phyloP scores from a whole-genome alignment of 169 alveolate species.

The Prorocentrum cordatum region DNA sequence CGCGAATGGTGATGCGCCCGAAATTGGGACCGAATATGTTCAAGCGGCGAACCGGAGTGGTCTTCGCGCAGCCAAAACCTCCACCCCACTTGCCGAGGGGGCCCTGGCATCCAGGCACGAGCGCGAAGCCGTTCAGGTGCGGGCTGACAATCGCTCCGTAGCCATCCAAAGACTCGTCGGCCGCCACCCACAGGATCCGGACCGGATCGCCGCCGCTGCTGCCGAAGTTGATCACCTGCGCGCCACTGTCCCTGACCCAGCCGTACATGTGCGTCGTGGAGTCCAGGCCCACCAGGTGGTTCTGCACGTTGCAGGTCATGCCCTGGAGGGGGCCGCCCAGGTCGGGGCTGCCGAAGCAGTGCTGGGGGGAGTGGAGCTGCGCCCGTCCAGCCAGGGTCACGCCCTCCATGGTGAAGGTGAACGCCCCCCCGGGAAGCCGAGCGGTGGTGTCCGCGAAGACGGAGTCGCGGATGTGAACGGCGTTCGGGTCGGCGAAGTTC shows the following conservation, averaged over 20 bases:
- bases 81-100: no score
- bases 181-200: not conserved
- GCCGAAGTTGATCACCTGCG: no score
- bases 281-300: not conserved
- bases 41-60: no score
- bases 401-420: not conserved
- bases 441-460: slow-evolving; percentile 18
- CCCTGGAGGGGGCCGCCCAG: not conserved
- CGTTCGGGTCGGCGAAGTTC: slow-evolving; percentile 10
- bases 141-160: slow-evolving; percentile 11
- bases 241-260: no score
- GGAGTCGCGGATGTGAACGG: slow-evolving; percentile 22
- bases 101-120: no score
- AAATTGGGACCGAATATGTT: no score
- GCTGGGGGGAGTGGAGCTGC: not conserved
- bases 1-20: no score
- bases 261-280: not conserved
- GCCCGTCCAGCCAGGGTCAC: not conserved
- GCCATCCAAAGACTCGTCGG: slow-evolving; percentile 10
- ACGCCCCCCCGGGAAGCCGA: not conserved
- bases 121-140: slow-evolving; percentile 20
- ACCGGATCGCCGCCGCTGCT: not conserved
- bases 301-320: not conserved
- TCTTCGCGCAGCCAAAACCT: no score
- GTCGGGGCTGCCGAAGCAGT: not conserved